Evolutionary conservation across 495 filamentous ascomycete species (phyloP).

Genomic region (Hyaloscypha hepaticicola): DNA sequence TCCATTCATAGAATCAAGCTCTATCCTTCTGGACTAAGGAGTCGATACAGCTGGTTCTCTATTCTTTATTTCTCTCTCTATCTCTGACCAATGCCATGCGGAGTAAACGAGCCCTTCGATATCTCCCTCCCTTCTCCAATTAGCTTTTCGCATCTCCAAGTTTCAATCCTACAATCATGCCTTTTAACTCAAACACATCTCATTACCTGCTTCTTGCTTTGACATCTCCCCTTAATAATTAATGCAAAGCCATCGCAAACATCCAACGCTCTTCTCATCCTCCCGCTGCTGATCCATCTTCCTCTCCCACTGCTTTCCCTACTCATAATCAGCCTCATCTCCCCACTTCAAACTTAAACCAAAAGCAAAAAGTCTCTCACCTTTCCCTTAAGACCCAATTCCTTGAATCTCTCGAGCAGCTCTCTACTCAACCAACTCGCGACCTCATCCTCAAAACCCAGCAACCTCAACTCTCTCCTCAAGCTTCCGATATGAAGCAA

Average conservation of each 20-base stretch:
- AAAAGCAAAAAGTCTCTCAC: not conserved
- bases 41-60: not conserved
- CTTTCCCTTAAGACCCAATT: not conserved
- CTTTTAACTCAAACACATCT: not conserved
- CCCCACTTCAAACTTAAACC: not conserved
- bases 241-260: not conserved
- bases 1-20: too few relatives aligned
- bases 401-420: not conserved
- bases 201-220: not conserved
- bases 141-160: not conserved
- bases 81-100: not conserved
- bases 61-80: too few relatives aligned
- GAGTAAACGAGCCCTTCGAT: not conserved
- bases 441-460: conserved; percentile 1
- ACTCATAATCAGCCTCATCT: not conserved
- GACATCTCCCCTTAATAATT: not conserved
- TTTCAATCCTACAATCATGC: not conserved
- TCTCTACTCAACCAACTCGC: not conserved
- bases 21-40: not conserved
- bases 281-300: not conserved
- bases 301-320: not conserved
- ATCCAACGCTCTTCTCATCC: not conserved
- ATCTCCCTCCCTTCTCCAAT: not conserved
- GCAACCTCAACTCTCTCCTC: not conserved
- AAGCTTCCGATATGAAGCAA: conserved; percentile 1